Percentiles rank a stretch among this genome's conserved stretches.
phyloP scores from a whole-genome alignment of 768 basidiomycete species.

The Vishniacozyma victoriae region DNA sequence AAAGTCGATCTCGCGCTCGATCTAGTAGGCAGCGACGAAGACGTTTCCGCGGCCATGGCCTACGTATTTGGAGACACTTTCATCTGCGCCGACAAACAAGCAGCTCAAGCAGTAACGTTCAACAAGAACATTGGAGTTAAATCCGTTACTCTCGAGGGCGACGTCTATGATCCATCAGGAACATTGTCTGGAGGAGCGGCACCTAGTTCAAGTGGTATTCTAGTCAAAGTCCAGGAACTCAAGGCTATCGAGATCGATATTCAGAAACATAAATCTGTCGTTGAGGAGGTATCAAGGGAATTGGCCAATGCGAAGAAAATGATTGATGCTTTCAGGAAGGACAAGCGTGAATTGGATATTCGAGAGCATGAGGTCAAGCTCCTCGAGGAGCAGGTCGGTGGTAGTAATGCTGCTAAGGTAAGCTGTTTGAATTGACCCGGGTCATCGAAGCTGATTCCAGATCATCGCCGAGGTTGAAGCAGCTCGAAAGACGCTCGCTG shows the following conservation, averaged over 20 bases:
- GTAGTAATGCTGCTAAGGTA: conserved; percentile 84
- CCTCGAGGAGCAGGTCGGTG: conserved; percentile 74
- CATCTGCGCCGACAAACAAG: conserved; percentile 79
- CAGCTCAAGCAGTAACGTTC: conserved; percentile 86
- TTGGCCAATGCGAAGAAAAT: conserved; percentile 51
- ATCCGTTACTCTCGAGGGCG: conserved; percentile 89
- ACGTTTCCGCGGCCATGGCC: conserved; percentile 79
- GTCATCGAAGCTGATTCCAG: conserved; percentile 48
- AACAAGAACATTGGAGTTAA: conserved; percentile 61
- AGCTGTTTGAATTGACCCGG: conserved; percentile 33
- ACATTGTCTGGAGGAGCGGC: conserved; percentile 87
- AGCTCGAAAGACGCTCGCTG: conserved; percentile 59
- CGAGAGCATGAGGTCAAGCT: conserved; percentile 80
- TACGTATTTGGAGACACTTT: conserved; percentile 91
- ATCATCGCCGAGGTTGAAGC: conserved; percentile 72
- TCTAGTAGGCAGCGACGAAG: conserved; percentile 71
- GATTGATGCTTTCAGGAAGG: conserved; percentile 50
- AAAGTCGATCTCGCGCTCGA: conserved; percentile 84
- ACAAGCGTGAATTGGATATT: conserved; percentile 69
- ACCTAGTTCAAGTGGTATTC: conserved; percentile 61
- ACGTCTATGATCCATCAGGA: conserved; percentile 93
- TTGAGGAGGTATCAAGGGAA: conserved; percentile 57
- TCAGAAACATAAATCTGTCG: conserved; percentile 51
- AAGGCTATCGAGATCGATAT: conserved; percentile 62
- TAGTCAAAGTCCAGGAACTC: conserved; percentile 79